phyloP scores from a whole-genome alignment of 805 yeast genomes.

The Myxozyma vanderwaltii region DNA sequence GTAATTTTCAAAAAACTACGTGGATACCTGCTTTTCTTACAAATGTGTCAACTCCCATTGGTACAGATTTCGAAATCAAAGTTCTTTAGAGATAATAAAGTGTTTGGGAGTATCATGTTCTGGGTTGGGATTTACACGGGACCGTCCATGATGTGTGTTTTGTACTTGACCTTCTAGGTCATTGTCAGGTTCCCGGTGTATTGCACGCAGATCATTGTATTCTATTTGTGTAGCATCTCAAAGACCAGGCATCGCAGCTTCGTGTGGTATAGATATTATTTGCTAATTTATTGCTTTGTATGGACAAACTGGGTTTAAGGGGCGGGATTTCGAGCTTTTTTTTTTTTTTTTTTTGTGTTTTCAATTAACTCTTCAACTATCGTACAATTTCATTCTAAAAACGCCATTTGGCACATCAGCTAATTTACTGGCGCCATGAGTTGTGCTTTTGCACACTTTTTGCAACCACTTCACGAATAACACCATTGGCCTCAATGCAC shows the following conservation, averaged over 20 bases:
- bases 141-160: slow-evolving; percentile 82
- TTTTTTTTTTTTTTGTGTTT: no score
- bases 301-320: background rate
- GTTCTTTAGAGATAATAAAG: slow-evolving; percentile 55
- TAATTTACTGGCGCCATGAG: slow-evolving; percentile 10
- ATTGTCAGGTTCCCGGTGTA: no score
- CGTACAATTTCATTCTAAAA: background rate
- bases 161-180: slow-evolving; percentile 69
- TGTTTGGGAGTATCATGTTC: slow-evolving; percentile 77
- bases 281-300: background rate
- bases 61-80: slow-evolving; percentile 63
- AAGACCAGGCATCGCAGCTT: background rate
- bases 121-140: slow-evolving; percentile 92
- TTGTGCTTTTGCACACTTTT: slow-evolving; percentile 1
- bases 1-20: slow-evolving; percentile 77
- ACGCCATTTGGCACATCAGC: background rate
- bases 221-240: background rate
- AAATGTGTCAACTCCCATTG: slow-evolving; percentile 86
- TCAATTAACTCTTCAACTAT: no score
- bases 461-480: slow-evolving; percentile 51
- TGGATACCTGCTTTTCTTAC: slow-evolving; percentile 77
- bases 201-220: no score
- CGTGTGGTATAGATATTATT: background rate
- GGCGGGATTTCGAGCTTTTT: no score
- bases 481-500: slow-evolving; percentile 50